Percentiles rank a stretch among this genome's conserved stretches.
Evolutionary conservation across 352 stramenopile species (phyloP).

Genomic region (Pythium volutum): DNA sequence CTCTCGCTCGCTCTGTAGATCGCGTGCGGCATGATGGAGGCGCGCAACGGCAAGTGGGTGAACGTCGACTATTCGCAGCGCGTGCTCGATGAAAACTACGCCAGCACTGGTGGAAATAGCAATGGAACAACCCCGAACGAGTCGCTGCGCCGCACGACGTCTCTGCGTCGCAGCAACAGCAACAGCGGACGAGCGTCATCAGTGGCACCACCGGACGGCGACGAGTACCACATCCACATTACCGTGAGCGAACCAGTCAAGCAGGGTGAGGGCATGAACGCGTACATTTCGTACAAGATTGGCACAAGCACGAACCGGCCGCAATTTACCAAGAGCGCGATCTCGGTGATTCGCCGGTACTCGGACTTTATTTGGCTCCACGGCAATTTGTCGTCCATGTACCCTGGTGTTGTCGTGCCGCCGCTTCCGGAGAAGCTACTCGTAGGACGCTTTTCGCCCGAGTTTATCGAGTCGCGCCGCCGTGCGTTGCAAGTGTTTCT

Average conservation of each 20-base stretch:
- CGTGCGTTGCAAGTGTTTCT: conserved; percentile 81
- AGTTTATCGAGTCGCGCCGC: conserved; percentile 88
- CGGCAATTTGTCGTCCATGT: conserved; percentile 82
- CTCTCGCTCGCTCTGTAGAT: too few species aligned
- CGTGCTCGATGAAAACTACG: conserved; percentile 43
- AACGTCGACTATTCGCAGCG: conserved; percentile 85
- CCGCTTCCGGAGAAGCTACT: conserved; percentile 95
- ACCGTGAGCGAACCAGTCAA: conserved; percentile 94
- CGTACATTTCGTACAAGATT: conserved; percentile 98
- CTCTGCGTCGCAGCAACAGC: conserved; percentile 14
- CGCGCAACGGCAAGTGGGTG: conserved; percentile 81
- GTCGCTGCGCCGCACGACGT: conserved; percentile 1
- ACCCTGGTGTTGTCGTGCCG: conserved; percentile 90
- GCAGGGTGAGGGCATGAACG: conserved; percentile 96
- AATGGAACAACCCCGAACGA: conserved; percentile 4
- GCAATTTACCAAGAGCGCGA: conserved; percentile 84
- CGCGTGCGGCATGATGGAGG: conserved; percentile 26
- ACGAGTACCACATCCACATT: conserved; percentile 63
- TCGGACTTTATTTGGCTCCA: conserved; percentile 97
- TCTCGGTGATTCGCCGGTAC: conserved; percentile 91
- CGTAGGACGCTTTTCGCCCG: conserved; percentile 91
- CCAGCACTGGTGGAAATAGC: conserved; percentile 17
- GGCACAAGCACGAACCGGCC: conserved; percentile 66
- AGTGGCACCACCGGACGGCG: conserved; percentile 1
- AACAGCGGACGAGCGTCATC: not conserved